Evolutionary conservation across 192 early-diverging fungal species (phyloP).

Genomic region (Podila epigama): DNA sequence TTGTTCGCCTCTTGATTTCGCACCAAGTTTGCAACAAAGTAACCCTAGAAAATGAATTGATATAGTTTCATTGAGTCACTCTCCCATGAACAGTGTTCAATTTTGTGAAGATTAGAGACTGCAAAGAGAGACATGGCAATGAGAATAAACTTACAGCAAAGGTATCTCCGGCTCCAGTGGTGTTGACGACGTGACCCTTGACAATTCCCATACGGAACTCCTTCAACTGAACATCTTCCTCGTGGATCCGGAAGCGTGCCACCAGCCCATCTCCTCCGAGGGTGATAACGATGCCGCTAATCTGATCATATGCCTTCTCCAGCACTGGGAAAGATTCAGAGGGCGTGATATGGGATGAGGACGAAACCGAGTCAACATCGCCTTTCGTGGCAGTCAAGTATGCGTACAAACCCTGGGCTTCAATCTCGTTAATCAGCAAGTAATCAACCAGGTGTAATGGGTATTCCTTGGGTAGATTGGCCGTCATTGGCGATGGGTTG

Average conservation of each 20-base stretch:
- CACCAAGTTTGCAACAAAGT: conserved; percentile 66
- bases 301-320: conserved; percentile 49
- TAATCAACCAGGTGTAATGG: conserved; percentile 71
- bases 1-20: conserved; percentile 39
- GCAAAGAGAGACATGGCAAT: conserved; percentile 3
- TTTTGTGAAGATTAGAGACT: conserved; percentile 40
- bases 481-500: conserved; percentile 86
- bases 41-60: conserved; percentile 58
- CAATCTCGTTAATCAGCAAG: conserved; percentile 83
- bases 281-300: conserved; percentile 72
- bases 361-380: conserved; percentile 8
- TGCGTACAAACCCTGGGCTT: conserved; percentile 62
- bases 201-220: conserved; percentile 53
- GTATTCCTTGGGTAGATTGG: conserved; percentile 51
- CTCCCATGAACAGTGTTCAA: too few relatives aligned
- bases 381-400: conserved; percentile 18
- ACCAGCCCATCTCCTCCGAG: conserved; percentile 72
- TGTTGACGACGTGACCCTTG: conserved; percentile 60
- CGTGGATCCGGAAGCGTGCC: conserved; percentile 49
- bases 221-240: conserved; percentile 38
- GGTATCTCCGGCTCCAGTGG: conserved; percentile 72
- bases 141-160: conserved; percentile 51
- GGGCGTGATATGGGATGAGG: conserved; percentile 35
- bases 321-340: conserved; percentile 43
- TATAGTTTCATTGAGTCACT: too few relatives aligned